A percentile compares a stretch with the other conserved stretches of the same genome.
phyloP scores from a whole-genome alignment of 2,329 filamentous ascomycete genomes.

The Dichotomopilus funicola region DNA sequence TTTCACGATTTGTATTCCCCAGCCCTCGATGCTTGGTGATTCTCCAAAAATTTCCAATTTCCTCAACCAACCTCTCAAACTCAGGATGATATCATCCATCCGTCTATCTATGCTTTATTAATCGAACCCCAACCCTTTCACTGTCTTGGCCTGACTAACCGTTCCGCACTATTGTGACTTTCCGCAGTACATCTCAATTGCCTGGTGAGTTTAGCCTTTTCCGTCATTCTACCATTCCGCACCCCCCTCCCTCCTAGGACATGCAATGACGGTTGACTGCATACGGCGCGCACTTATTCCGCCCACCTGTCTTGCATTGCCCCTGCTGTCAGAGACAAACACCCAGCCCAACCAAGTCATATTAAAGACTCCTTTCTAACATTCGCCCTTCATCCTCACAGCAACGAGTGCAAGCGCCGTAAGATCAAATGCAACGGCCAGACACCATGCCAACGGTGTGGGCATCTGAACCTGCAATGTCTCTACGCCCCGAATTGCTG shows the following conservation, averaged over 20 bases:
- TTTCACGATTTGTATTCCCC: neutral
- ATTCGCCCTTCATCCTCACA: constrained; percentile 25
- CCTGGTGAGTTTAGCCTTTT: constrained; percentile 43
- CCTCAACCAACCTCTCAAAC: too few relatives aligned
- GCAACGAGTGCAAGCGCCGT: constrained; percentile 68
- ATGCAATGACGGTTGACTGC: too few relatives aligned
- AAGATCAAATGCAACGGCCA: constrained; percentile 72
- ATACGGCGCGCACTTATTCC: too few relatives aligned
- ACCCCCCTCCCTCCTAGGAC: neutral
- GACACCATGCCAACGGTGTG: constrained; percentile 60
- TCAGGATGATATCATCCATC: too few relatives aligned
- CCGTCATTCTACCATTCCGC: neutral
- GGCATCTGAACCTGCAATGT: constrained; percentile 60
- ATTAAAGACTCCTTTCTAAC: constrained; percentile 7
- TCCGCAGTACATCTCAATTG: constrained; percentile 52
- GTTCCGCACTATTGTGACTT: neutral
- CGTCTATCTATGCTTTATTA: neutral
- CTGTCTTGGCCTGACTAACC: neutral
- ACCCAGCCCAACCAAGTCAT: neutral
- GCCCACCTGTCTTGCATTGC: too few relatives aligned
- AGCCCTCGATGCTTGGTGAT: too few relatives aligned
- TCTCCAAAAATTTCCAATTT: too few relatives aligned
- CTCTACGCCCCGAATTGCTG: constrained; percentile 62
- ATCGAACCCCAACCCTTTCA: neutral
- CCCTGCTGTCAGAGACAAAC: neutral